phyloP scores from a whole-genome alignment of 352 stramenopile species.

The Bremia lactucae region DNA sequence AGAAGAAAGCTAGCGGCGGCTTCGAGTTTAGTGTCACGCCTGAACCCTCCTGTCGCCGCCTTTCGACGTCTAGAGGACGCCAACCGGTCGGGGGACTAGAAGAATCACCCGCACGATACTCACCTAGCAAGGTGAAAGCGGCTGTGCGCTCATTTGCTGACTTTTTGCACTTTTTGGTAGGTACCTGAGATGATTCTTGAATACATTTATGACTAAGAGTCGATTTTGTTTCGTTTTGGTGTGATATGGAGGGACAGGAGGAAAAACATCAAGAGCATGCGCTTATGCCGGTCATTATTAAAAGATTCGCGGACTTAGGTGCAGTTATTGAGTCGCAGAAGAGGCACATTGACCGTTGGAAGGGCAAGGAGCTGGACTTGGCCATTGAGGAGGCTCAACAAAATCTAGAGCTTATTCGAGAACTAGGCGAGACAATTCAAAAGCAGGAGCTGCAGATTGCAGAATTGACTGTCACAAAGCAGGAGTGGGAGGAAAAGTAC shows the following conservation, averaged over 20 bases:
- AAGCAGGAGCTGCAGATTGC: constrained; percentile 50
- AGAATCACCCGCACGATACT: constrained; percentile 55
- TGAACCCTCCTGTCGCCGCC: constrained; percentile 20
- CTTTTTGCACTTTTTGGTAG: constrained; percentile 75
- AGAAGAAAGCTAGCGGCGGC: constrained; percentile 7
- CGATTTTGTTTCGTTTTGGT: constrained; percentile 19
- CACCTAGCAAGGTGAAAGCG: constrained; percentile 57
- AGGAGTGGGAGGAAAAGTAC: constrained; percentile 75
- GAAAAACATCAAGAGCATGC: constrained; percentile 58
- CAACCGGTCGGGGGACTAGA: constrained; percentile 19
- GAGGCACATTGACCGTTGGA: constrained; percentile 76
- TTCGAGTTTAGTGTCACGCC: constrained; percentile 61
- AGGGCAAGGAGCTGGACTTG: constrained; percentile 72
- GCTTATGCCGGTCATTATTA: constrained; percentile 72
- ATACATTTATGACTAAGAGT: constrained; percentile 25
- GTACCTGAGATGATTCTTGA: constrained; percentile 1
- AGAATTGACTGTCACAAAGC: constrained; percentile 45
- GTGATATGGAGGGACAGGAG: constrained; percentile 61
- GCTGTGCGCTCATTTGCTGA: constrained; percentile 76
- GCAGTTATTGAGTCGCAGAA: constrained; percentile 81
- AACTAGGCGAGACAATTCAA: constrained; percentile 49
- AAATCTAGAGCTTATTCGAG: constrained; percentile 46
- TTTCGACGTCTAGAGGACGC: constrained; percentile 22
- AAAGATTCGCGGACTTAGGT: constrained; percentile 63
- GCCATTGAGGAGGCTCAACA: constrained; percentile 62